Evolutionary conservation across 2,329 filamentous ascomycete genomes (phyloP).

Genomic region (Phialocephala subalpina): DNA sequence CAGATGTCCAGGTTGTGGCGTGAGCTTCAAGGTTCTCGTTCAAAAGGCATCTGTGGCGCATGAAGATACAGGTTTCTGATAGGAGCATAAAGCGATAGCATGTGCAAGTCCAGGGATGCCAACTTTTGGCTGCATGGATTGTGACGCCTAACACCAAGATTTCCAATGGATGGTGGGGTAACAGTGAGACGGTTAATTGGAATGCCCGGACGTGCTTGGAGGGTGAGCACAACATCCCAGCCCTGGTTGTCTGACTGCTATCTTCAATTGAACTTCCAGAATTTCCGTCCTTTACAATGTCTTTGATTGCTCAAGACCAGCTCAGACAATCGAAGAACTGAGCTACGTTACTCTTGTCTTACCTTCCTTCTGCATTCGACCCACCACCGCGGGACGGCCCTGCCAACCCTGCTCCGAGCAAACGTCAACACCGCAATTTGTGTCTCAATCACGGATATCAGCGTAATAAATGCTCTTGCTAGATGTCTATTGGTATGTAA

Average conservation of each 20-base stretch:
- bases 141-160: conserved; percentile 17
- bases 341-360: background rate
- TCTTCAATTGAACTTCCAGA: conserved; percentile 14
- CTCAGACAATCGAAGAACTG: background rate
- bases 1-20: conserved; percentile 10
- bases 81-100: conserved; percentile 13
- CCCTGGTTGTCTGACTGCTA: conserved; percentile 7
- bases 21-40: conserved; percentile 20
- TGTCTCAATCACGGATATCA: conserved; percentile 15
- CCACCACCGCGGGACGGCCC: conserved; percentile 10
- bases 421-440: conserved; percentile 3
- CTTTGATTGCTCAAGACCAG: background rate
- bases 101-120: conserved; percentile 16
- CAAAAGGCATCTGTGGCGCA: conserved; percentile 18
- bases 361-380: conserved; percentile 5
- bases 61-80: conserved; percentile 15
- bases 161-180: conserved; percentile 11
- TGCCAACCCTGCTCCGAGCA: conserved; percentile 15
- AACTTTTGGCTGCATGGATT: conserved; percentile 3
- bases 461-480: conserved; percentile 5
- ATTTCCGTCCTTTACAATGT: background rate
- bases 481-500: background rate
- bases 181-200: conserved; percentile 7
- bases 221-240: background rate
- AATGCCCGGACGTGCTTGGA: conserved; percentile 10